Base-by-base conservation (phyloP, 176 grass and related monocot species). In the Tillandsia fasciculata region DNA sequence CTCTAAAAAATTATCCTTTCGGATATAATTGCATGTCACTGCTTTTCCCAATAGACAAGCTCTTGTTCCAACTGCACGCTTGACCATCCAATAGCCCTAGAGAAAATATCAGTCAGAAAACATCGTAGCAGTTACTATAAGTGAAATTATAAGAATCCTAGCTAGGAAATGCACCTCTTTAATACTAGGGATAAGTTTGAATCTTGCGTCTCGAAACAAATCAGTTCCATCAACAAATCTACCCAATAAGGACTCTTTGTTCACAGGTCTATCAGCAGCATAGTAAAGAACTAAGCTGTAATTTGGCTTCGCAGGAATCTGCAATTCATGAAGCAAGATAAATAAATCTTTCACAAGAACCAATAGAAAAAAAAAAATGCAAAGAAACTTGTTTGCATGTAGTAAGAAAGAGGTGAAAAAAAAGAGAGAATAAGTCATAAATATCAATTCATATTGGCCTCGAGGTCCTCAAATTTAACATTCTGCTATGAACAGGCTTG, bases 1-100 rank as follows among this genome's bases (percentile, higher is more conserved):
- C 93, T 92, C 93, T 26, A 97, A 73, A 82, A 97, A 92, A 64
- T 97, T 97, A 82, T 97, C 86, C 63, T 92, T 81, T 22, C 79
- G 84, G 70, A 97, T 83, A 74, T 97, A 97, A 52, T 81, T 97
- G 76, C 93, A 97, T 10, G 93, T 90, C 49, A 97, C 93, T 64
- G 93, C 89, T 85, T 97, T 97, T 23, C 93, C 93, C 24, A 97
- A 77, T 72, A 97, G 86, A 75, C 93, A 97, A 79, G 93, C 93
- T 85, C 89, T 97, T 3, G 93, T 92, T 77, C 93, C 93, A 51
- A 97, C 93, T 14, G 93, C 93, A 49, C 93, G 86, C 27, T 97
- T 97, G 67, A 97, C 89, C 89, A 97, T 97, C 93, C 93, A 97
- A 81, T 96, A 97, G 50, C 93, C 89, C 93, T 97, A 59, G 2